Conservation (phyloP, 192 early-diverging fungal genomes). For the Phlyctochytrium arcticum region DNA sequence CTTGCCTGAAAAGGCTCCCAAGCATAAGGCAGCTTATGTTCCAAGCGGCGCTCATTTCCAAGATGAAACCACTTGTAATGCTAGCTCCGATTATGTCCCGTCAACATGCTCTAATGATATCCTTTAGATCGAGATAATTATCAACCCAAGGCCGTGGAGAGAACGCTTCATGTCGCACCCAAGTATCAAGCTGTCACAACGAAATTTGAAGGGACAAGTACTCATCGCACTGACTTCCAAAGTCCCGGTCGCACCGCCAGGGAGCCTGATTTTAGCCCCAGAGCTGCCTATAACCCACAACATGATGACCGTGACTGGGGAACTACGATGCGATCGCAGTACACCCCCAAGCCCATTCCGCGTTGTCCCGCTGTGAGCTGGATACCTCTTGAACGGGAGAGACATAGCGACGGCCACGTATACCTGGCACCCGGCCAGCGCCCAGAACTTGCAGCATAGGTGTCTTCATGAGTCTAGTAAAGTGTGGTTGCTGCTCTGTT, state of each 20-base stretch:
- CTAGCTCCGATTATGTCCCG: background rate
- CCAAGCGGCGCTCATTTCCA: constrained; percentile 37
- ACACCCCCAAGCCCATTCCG: constrained; percentile 25
- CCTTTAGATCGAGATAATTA: constrained; percentile 21
- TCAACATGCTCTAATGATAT: background rate
- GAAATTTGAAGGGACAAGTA: constrained; percentile 40
- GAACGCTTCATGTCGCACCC: background rate
- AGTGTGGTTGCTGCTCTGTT: no score
- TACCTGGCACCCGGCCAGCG: constrained; percentile 8
- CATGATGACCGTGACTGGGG: constrained; percentile 45
- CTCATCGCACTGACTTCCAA: constrained; percentile 35
- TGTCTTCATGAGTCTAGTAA: no score
- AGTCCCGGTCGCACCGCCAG: constrained; percentile 6
- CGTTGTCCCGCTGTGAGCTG: constrained; percentile 30
- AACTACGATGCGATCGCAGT: constrained; percentile 28
- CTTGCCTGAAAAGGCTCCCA: constrained; percentile 15
- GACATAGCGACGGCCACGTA: constrained; percentile 33
- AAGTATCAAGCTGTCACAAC: constrained; percentile 7
- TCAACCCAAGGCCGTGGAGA: constrained; percentile 24
- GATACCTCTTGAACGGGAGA: constrained; percentile 21
- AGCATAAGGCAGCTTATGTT: constrained; percentile 22
- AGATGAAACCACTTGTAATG: constrained; percentile 32
- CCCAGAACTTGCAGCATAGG: background rate
- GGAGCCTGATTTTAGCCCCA: constrained; percentile 36
- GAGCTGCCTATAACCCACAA: constrained; percentile 25